Evolutionary conservation across 2,329 filamentous ascomycete species (phyloP), one percentile per base, ranked within the genome.

Genomic region (Pseudogymnoascus sp.): DNA sequence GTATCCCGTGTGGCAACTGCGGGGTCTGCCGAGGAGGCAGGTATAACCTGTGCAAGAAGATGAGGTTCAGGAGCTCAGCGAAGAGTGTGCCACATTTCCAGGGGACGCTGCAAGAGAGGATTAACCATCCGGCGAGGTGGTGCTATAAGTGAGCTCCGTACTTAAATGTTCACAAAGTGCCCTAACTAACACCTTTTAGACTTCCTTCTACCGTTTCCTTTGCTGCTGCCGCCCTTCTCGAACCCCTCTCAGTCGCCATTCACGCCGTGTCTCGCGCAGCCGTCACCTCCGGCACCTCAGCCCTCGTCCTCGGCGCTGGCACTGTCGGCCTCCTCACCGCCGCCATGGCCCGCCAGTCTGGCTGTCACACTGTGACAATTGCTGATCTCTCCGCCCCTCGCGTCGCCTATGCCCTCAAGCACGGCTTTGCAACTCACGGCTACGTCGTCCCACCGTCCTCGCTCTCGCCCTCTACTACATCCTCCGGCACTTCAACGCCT

Each of bases 41-140:
- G 68, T 97, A 97, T 79, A 96, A 97, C 74, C 84, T 97, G 20
- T 97, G 93, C 75, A 81, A 83, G 6, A 81, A 89, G 61, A 96
- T 97, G 91, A 78, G 77, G 43, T 86, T 86, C 70, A 76, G 83
- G 66, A 84, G 82, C 68, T 84, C 81, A 64, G 83, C 82, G 61
- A 85, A 85, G 70, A 82, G 78, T 37, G 78, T 82, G n/a, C 83
- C 83, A 62, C 83, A 86, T 68, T 84, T 82, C 65, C 83, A 85
- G 68, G 83, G 83, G 25, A 85, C 83, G 5, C 73, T 86, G 4
- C 83, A 86, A 66, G 82, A 85, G 67, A 78, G 76, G 62, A 83
- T 86, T 66, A 86, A 86, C 65, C 83, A 85, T 67, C 83, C 82
- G 4, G 83, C 82, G 5, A 71, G 73, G 33, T 86, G 83, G 83